phyloP scores from a whole-genome alignment of 2,329 filamentous ascomycete species.

The Cladophialophora immunda region DNA sequence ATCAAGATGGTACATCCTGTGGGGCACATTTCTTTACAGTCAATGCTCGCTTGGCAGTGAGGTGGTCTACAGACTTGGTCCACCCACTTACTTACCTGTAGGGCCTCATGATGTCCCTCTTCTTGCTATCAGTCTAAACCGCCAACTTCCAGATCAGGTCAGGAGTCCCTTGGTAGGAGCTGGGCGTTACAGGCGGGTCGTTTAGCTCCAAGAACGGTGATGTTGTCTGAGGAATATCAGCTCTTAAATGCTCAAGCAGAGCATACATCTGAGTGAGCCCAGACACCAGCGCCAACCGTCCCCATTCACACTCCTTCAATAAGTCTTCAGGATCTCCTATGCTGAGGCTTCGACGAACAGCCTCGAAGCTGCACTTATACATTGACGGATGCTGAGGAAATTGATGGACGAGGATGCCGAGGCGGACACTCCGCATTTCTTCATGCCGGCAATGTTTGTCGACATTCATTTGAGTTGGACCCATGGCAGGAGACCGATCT shows the following conservation, averaged over 20 bases:
- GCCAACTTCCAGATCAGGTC: not conserved
- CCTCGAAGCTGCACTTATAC: slow-evolving; percentile 8
- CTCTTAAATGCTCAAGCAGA: slow-evolving; percentile 9
- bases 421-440: slow-evolving; percentile 5
- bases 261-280: not conserved
- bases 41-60: not conserved
- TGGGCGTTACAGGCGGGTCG: not conserved
- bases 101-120: not conserved
- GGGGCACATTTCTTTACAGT: not conserved
- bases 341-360: slow-evolving; percentile 9
- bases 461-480: slow-evolving; percentile 12
- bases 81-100: not conserved
- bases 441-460: slow-evolving; percentile 10
- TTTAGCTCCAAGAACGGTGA: not conserved
- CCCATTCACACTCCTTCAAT: not conserved
- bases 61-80: not conserved
- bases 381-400: slow-evolving; percentile 12
- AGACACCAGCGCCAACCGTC: not conserved
- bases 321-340: slow-evolving; percentile 13
- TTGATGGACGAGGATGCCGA: slow-evolving; percentile 7
- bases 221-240: slow-evolving; percentile 4
- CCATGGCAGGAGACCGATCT: not conserved
- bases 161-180: not conserved
- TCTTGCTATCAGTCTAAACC: not conserved
- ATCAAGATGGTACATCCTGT: not conserved